Base-by-base conservation (phyloP, 2,329 filamentous ascomycete genomes). In the Chalaropsis thielavioides region DNA sequence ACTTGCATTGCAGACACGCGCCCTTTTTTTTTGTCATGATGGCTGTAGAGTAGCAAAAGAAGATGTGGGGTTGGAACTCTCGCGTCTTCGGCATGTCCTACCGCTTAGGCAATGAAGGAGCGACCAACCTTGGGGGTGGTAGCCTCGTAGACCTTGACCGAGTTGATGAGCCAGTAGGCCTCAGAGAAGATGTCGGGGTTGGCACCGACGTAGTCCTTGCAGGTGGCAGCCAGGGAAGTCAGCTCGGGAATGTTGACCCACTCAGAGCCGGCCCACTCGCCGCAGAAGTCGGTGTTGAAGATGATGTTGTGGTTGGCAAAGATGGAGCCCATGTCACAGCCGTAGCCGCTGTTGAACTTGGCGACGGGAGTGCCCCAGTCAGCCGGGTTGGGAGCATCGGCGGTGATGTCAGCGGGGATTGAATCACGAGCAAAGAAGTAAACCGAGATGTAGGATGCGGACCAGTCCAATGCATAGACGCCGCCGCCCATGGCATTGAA, bases 221-320 rank as follows among this genome's bases (percentile, higher is more conserved):
- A 96, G 0, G 84, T 85, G 46, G 75, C 68, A 0, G 83, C 88
- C 69, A 83, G 78, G 49, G 80, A 75, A 1, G 79, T 75, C 73
- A 88, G 92, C 54, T 81, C 79, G 3, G 74, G 68, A 67, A 85
- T 79, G 40, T 73, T 71, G 61, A 71, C 71, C 86, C 88, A 95
- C 41, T 85, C 83, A 3, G 68, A 66, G 27, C 89, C 89, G 7
- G 91, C 91, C 91, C 91, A 96, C 71, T 87, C 83, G 22, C 92
- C 92, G 74, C 92, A 96, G 73, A 95, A 90, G 5, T 88, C 88
- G 0, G 86, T 94, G 75, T 92, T 84, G 74, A 94, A 86, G 68
- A 92, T 82, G 68, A 96, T 84, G 70, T 86, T 82, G 76, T 95
- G 82, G 67, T 87, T 75, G 67, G 77, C 77, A 77, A 96, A 95